Percentiles rank a stretch among this genome's conserved stretches.
Conservation (phyloP, 1,139 yeast species). For the Yamadazyma conglobata region DNA sequence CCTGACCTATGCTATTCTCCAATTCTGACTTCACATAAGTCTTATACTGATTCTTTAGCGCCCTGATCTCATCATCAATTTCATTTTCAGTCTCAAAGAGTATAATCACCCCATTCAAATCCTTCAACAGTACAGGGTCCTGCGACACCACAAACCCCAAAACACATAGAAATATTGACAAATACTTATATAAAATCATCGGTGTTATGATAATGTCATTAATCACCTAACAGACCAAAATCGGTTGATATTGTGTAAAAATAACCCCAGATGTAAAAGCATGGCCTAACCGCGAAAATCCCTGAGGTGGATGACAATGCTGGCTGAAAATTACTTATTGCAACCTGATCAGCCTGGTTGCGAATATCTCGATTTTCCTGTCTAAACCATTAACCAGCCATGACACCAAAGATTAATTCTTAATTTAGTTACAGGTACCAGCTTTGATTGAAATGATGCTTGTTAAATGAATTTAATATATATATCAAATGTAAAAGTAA, state of each 20-base stretch:
- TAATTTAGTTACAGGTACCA: constrained; percentile 1
- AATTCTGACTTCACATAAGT: constrained; percentile 7
- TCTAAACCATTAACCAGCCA: constrained; percentile 1
- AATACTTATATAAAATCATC: too few relatives aligned
- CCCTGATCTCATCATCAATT: constrained; percentile 5
- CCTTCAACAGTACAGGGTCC: constrained; percentile 1
- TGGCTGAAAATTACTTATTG: constrained; percentile 1
- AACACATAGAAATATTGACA: too few relatives aligned
- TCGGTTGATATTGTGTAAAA: too few relatives aligned
- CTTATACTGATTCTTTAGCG: constrained; percentile 9
- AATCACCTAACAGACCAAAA: too few relatives aligned
- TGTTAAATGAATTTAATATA: too few relatives aligned
- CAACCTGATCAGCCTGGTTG: background rate
- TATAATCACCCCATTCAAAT: constrained; percentile 7
- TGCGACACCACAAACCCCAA: background rate
- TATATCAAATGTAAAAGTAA: too few relatives aligned
- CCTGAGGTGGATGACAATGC: too few relatives aligned
- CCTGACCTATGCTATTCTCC: constrained; percentile 9
- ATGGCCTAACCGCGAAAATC: too few relatives aligned
- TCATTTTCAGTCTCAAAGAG: constrained; percentile 8
- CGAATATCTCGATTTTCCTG: constrained; percentile 1
- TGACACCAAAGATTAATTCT: background rate
- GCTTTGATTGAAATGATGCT: too few relatives aligned
- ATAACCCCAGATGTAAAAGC: too few relatives aligned
- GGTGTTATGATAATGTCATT: too few relatives aligned